Evolutionary conservation across 2,329 filamentous ascomycete species (phyloP).

Genomic region (Pseudopyrenochaeta lycopersici): DNA sequence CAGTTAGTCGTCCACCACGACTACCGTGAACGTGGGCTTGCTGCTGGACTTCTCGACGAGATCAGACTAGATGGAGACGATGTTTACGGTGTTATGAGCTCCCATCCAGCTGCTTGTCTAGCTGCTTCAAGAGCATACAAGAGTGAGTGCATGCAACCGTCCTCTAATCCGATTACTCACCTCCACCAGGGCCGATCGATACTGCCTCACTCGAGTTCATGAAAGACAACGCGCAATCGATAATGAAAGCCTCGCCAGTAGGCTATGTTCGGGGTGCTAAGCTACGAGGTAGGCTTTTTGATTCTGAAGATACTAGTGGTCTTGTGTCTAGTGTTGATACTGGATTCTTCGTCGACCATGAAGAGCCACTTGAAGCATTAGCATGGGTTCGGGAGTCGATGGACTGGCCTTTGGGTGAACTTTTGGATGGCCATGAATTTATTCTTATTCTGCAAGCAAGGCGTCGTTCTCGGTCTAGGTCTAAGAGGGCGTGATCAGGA

Average conservation of each 20-base stretch:
- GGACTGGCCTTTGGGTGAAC: neutral
- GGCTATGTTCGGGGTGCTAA: constrained; percentile 51
- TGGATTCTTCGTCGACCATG: constrained; percentile 39
- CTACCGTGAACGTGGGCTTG: constrained; percentile 50
- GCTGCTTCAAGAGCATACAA: constrained; percentile 44
- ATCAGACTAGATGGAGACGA: constrained; percentile 41
- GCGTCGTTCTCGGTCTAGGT: neutral
- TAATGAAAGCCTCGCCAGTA: constrained; percentile 50
- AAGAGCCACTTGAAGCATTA: neutral
- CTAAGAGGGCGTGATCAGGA: no score
- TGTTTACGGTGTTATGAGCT: constrained; percentile 53
- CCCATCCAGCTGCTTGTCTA: constrained; percentile 49
- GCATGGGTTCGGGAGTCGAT: neutral
- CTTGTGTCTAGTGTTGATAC: constrained; percentile 48
- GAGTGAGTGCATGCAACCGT: constrained; percentile 27
- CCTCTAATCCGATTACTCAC: constrained; percentile 8
- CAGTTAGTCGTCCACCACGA: constrained; percentile 51
- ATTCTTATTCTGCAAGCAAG: neutral
- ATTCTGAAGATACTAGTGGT: constrained; percentile 34
- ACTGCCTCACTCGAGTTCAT: constrained; percentile 37
- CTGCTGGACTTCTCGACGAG: constrained; percentile 42
- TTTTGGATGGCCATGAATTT: neutral
- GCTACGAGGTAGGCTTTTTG: constrained; percentile 49
- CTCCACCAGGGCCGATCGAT: constrained; percentile 28
- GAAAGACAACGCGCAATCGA: constrained; percentile 35